phyloP scores from a whole-genome alignment of 2,329 filamentous ascomycete genomes.

The Pseudocercospora macadamiae region DNA sequence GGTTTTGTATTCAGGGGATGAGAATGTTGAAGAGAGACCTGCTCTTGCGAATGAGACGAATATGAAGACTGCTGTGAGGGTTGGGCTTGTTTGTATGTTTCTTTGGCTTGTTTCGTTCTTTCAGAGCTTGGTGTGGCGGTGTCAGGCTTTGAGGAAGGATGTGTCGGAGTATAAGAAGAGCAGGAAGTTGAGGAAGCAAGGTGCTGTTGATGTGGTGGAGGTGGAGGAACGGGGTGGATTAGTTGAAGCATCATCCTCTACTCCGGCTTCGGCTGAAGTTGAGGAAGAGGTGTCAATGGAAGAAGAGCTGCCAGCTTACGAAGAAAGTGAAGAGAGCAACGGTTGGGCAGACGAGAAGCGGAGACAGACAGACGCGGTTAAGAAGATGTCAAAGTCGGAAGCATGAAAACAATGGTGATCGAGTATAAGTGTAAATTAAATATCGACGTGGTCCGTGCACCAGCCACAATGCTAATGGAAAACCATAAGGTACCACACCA shows the following conservation, averaged over 20 bases:
- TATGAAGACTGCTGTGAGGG: conserved; percentile 1
- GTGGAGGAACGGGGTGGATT: background rate
- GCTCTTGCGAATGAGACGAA: conserved; percentile 3
- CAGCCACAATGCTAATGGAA: too few species aligned
- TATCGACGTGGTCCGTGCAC: too few species aligned
- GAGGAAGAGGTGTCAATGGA: background rate
- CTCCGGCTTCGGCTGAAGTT: too few species aligned
- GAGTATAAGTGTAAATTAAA: background rate
- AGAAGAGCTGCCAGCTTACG: background rate
- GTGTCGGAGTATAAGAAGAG: background rate
- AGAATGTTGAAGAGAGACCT: background rate
- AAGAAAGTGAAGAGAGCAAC: background rate
- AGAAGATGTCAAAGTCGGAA: background rate
- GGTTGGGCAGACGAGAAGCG: conserved; percentile 12
- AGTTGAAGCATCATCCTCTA: too few species aligned
- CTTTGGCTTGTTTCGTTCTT: conserved; percentile 8
- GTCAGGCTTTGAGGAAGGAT: conserved; percentile 9
- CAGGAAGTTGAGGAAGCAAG: background rate
- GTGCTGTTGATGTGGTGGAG: background rate
- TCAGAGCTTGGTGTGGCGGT: conserved; percentile 13
- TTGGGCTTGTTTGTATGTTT: conserved; percentile 4
- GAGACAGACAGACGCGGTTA: conserved; percentile 7
- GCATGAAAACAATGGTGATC: background rate
- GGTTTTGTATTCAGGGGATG: background rate
- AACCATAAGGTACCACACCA: too few species aligned